phyloP scores from a whole-genome alignment of 176 grass and related monocot species.

The Eleusine indica region DNA sequence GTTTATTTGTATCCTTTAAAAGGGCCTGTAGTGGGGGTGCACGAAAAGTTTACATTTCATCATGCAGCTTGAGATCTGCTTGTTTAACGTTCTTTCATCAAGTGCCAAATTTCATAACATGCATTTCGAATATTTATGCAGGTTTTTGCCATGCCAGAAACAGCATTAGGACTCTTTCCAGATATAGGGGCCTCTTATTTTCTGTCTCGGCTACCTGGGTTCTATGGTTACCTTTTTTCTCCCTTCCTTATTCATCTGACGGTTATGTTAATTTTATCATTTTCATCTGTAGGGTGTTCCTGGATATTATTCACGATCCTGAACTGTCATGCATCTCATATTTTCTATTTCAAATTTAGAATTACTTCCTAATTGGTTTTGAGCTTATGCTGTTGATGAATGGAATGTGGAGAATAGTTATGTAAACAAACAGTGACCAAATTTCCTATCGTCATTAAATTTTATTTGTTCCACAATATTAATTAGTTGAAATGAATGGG shows the following conservation, averaged over 20 bases:
- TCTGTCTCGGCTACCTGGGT: slow-evolving; percentile 81
- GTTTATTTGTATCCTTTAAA: background rate
- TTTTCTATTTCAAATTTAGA: slow-evolving; percentile 6
- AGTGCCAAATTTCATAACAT: background rate
- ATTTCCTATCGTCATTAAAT: slow-evolving; percentile 11
- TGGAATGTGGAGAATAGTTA: background rate
- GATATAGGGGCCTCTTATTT: slow-evolving; percentile 98
- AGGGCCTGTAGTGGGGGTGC: background rate
- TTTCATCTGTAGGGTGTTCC: background rate
- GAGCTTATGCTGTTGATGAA: background rate
- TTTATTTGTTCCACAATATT: background rate
- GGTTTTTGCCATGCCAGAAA: slow-evolving; percentile 99
- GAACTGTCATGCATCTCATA: background rate
- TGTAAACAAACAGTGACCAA: background rate
- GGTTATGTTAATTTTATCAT: slow-evolving; percentile 19
- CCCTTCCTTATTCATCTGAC: slow-evolving; percentile 25
- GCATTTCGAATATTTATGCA: slow-evolving; percentile 42
- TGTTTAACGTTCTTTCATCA: background rate
- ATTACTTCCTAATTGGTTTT: slow-evolving; percentile 22
- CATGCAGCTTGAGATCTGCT: slow-evolving; percentile 1
- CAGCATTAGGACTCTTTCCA: slow-evolving; percentile 85
- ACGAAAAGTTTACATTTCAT: slow-evolving; percentile 23
- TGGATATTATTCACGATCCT: slow-evolving; percentile 29
- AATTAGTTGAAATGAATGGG: slow-evolving; percentile 3
- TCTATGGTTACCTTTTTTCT: slow-evolving; percentile 68